Base-by-base conservation (phyloP, 306 rosid species). In the Lathyrus sativus region DNA sequence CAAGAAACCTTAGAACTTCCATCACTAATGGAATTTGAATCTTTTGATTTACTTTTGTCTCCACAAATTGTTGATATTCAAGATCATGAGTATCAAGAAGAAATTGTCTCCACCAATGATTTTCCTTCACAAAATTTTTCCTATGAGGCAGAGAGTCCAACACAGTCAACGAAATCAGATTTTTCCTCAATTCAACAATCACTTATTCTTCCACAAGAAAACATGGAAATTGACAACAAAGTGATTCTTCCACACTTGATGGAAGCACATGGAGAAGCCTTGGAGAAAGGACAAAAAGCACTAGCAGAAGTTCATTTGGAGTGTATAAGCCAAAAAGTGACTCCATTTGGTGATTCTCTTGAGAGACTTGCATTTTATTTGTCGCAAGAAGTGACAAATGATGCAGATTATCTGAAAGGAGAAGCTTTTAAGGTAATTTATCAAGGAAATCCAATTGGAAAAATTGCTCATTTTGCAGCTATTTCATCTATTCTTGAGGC, bases 341-440 rank as follows among this genome's bases (percentile, higher is more conserved):
- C 37, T 29, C 91, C 89, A 17, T 65, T 74, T 22, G 85, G 86
- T 41, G 77, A 85, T 4, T 4, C 88, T 11, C 65, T 74, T 5
- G 95, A 90, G 54, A 80, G 85, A 2, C 60, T 90, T 68, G 84
- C 72, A 11, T 90, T 78, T 51, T 69, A 78, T 58, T 64, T 90
- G 55, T 74, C 81, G 28, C 81, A 73, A 70, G 74, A 55, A 5
- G n/a, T 72, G n/a, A 65, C 69, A 0, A 33, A 45, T 69, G 78
- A 70, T 35, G 70, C 64, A 5, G 73, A 73, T 7, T 80, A 76
- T 78, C 72, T 87, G 39, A 83, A 68, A 65, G 85, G 78, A 19
- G 91, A 85, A 64, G 76, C 84, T 9, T 65, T 76, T n/a, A 80
- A 66, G 54, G 76, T 74, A 10, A 54, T 84, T 64, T 80, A 74